Conservation (phyloP, 371 early-diverging fungal genomes). For the Chytridiales sp. region DNA sequence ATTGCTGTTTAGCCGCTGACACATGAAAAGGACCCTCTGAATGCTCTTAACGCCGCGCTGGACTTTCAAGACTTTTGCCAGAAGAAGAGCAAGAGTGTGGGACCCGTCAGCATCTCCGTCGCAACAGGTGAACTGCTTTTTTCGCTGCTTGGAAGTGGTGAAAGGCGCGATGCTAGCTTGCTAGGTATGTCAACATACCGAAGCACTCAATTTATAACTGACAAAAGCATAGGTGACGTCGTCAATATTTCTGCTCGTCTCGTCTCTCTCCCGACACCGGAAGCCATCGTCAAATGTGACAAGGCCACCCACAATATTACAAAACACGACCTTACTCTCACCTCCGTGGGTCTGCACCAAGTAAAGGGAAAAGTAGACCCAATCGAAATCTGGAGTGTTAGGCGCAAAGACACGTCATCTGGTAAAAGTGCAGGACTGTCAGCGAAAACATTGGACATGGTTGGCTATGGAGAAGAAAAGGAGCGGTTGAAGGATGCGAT, state of each 20-base stretch:
- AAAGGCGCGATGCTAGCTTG: not conserved
- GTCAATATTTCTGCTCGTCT: not conserved
- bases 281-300: not conserved
- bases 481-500: too few relatives aligned
- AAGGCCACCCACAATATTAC: too few relatives aligned
- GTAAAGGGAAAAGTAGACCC: conserved; percentile 10
- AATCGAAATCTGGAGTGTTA: not conserved
- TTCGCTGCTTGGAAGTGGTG: not conserved
- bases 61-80: not conserved
- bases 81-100: not conserved
- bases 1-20: conserved; percentile 9
- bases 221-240: too few relatives aligned
- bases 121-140: not conserved
- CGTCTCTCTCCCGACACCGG: not conserved
- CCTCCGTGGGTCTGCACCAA: not conserved
- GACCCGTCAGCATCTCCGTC: not conserved
- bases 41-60: conserved; percentile 1
- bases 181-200: too few relatives aligned
- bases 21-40: not conserved
- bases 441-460: too few relatives aligned
- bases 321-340: too few relatives aligned
- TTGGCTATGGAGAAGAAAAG: too few relatives aligned
- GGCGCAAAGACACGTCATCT: too few relatives aligned
- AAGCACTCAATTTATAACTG: too few relatives aligned
- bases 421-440: too few relatives aligned